Conservation (phyloP, 345 rosid genomes). For the Fremontodendron californicum region DNA sequence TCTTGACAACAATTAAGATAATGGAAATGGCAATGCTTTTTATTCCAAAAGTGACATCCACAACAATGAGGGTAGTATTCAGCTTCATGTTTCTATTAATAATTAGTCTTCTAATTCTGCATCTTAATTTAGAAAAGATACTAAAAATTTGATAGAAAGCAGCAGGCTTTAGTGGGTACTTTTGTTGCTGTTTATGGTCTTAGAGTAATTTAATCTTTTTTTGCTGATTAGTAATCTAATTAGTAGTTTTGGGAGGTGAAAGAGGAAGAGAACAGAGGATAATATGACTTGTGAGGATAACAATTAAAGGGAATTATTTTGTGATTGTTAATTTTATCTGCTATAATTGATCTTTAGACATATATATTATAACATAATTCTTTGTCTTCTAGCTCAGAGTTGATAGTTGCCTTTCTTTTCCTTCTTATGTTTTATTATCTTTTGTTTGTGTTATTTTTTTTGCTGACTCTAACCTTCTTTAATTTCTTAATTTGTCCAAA, state of each 20-base stretch:
- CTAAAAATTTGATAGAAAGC: not conserved
- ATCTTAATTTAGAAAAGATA: constrained; percentile 7
- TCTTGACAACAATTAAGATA: constrained; percentile 15
- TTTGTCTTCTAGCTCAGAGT: not conserved
- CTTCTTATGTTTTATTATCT: not conserved
- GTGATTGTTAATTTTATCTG: constrained; percentile 10
- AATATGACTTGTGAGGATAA: constrained; percentile 10
- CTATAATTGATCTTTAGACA: not conserved
- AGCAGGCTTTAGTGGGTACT: not conserved
- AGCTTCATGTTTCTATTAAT: constrained; percentile 1
- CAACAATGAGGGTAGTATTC: constrained; percentile 12
- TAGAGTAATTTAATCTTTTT: not conserved
- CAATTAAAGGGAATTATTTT: constrained; percentile 10
- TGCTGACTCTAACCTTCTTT: not conserved
- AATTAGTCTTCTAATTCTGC: constrained; percentile 2
- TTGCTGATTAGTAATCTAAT: constrained; percentile 6
- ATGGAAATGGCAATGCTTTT: not conserved
- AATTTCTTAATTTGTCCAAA: not conserved
- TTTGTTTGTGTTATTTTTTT: not conserved
- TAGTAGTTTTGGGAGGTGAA: constrained; percentile 11
- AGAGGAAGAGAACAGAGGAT: constrained; percentile 6
- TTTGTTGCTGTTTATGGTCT: no score
- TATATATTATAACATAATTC: not conserved
- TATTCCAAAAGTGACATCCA: not conserved
- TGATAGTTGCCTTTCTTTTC: not conserved